phyloP scores from a whole-genome alignment of 768 basidiomycete species.

The Hypholoma fasciculare region DNA sequence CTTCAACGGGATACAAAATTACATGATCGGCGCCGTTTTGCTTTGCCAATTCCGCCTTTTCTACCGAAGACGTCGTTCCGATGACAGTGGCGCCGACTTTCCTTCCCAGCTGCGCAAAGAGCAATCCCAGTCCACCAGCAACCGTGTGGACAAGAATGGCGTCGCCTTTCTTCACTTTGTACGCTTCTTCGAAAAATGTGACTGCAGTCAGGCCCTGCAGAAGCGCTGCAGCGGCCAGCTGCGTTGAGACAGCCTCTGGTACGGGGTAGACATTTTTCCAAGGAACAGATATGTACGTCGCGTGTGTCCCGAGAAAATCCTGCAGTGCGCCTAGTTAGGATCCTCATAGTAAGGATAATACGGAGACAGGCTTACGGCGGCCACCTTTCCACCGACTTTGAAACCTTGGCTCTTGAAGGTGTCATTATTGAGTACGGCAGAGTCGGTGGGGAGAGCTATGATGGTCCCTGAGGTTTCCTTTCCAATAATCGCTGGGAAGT shows the following conservation, averaged over 20 bases:
- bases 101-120: slow-evolving; percentile 69
- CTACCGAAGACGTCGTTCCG: slow-evolving; percentile 84
- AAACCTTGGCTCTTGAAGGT: slow-evolving; percentile 66
- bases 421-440: slow-evolving; percentile 54
- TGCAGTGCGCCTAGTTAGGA: slow-evolving; percentile 17
- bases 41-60: slow-evolving; percentile 82
- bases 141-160: slow-evolving; percentile 86
- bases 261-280: slow-evolving; percentile 66
- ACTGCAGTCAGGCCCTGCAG: slow-evolving; percentile 81
- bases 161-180: slow-evolving; percentile 79
- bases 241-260: slow-evolving; percentile 59
- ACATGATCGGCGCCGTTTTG: slow-evolving; percentile 85
- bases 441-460: slow-evolving; percentile 70
- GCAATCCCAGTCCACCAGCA: slow-evolving; percentile 83
- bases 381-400: slow-evolving; percentile 71
- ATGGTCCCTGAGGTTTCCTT: slow-evolving; percentile 80
- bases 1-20: slow-evolving; percentile 75
- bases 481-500: slow-evolving; percentile 70
- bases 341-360: neutral
- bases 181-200: slow-evolving; percentile 81
- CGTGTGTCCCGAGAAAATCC: slow-evolving; percentile 54
- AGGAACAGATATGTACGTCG: slow-evolving; percentile 70
- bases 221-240: slow-evolving; percentile 63
- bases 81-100: slow-evolving; percentile 85
- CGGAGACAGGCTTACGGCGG: slow-evolving; percentile 47